Conservation (phyloP, 352 stramenopile genomes). For the Pythium coloratum region DNA sequence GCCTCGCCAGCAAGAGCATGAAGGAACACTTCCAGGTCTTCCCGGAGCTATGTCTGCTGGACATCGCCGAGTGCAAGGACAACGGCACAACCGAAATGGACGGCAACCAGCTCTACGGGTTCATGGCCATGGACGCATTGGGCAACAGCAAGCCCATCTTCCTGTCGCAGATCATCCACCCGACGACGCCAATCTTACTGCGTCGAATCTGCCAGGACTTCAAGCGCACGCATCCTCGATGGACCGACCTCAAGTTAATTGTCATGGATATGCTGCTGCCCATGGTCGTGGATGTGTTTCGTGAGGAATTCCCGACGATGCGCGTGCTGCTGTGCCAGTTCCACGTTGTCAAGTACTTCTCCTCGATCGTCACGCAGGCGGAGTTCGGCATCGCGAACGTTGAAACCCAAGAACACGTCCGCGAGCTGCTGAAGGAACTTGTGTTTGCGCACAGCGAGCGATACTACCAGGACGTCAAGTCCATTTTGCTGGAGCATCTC, state of each 20-base stretch:
- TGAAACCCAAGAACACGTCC: conserved; percentile 44
- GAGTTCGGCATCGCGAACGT: conserved; percentile 42
- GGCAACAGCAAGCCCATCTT: conserved; percentile 71
- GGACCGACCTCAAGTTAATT: conserved; percentile 60
- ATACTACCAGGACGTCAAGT: conserved; percentile 55
- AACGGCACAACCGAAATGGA: conserved; percentile 32
- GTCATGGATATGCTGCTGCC: conserved; percentile 64
- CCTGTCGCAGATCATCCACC: conserved; percentile 48
- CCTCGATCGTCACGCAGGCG: conserved; percentile 40
- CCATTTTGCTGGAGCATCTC: conserved; percentile 41
- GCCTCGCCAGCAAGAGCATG: conserved; percentile 68
- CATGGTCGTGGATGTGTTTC: conserved; percentile 52
- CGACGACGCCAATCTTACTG: conserved; percentile 45
- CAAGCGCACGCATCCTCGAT: conserved; percentile 68
- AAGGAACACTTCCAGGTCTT: conserved; percentile 73
- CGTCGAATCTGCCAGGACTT: conserved; percentile 71
- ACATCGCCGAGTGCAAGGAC: conserved; percentile 40
- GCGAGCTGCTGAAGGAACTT: conserved; percentile 56
- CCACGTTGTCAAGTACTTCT: conserved; percentile 69
- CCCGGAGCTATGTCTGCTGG: conserved; percentile 55
- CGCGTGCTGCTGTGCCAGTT: conserved; percentile 66
- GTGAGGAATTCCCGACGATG: conserved; percentile 57
- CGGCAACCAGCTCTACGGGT: conserved; percentile 55
- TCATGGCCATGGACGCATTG: conserved; percentile 69
- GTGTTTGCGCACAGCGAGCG: conserved; percentile 57